These are phyloP conservation scores for Pseudogymnoascus sp. DNA, from an alignment of 2,329 filamentous ascomycete species.

Conservation along the genomic window DNA sequence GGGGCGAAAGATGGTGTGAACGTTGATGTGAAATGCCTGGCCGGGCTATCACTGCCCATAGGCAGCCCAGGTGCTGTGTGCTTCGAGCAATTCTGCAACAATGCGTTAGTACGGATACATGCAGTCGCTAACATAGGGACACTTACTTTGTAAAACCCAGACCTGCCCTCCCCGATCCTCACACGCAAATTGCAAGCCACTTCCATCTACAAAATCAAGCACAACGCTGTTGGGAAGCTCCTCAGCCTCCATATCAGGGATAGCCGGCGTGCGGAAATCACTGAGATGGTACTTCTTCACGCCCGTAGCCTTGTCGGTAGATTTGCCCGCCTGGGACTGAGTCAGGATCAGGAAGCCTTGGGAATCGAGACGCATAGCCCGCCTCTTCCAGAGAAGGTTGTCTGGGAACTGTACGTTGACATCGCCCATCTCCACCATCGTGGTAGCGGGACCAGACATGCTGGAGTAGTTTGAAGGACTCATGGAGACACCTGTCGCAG, in stretches of 20 bases:
- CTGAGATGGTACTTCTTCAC: slow-evolving; percentile 74
- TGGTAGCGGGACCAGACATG: slow-evolving; percentile 35
- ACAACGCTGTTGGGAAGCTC: slow-evolving; percentile 82
- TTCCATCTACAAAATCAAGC: slow-evolving; percentile 53
- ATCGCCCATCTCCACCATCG: slow-evolving; percentile 48
- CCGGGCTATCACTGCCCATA: slow-evolving; percentile 18
- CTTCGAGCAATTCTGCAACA: slow-evolving; percentile 22
- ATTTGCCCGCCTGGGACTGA: slow-evolving; percentile 41
- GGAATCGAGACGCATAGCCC: slow-evolving; percentile 77
- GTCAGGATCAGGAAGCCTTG: slow-evolving; percentile 78
- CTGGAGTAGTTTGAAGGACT: slow-evolving; percentile 21
- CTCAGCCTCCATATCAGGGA: slow-evolving; percentile 84
- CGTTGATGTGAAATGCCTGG: neutral
- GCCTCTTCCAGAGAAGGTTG: slow-evolving; percentile 90
- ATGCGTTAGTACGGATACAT: slow-evolving; percentile 13
- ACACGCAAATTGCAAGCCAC: slow-evolving; percentile 58
- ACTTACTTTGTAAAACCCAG: slow-evolving; percentile 39
- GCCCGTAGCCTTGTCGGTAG: slow-evolving; percentile 42
- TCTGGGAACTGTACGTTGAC: slow-evolving; percentile 97
- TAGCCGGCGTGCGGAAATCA: slow-evolving; percentile 71
- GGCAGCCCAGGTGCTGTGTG: slow-evolving; percentile 22
- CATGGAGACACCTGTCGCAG: slow-evolving; percentile 16
- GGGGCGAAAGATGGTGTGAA: neutral
- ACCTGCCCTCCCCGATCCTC: slow-evolving; percentile 53
- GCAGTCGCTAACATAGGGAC: neutral